Base-by-base conservation (phyloP, 768 basidiomycete genomes). In the Suillus cothurnatus region DNA sequence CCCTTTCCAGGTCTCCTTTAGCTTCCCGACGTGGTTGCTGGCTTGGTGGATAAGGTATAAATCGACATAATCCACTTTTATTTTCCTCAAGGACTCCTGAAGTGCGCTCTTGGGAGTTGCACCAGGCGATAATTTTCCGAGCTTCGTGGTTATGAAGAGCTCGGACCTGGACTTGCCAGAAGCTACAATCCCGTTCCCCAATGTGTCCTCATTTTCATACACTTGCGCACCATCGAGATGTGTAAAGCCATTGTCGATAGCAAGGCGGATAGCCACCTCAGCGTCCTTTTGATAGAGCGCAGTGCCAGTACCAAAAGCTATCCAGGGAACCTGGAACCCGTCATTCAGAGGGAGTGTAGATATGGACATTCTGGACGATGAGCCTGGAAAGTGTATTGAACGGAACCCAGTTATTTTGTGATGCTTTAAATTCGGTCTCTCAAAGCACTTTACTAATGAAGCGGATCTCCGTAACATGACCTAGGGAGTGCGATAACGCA, bases 161-260 rank as follows among this genome's bases (percentile, higher is more conserved):
- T 84, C 81, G 0, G 81, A 81, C 23, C 86, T 84, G 11, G 83
- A 72, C 68, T 82, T 85, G 31, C 82, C 81, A 4, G 85, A 82
- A 3, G 77, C 79, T 60, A 76, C 77, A 67, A 89, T 81, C 12
- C 84, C 87, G 17, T 72, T 78, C 0, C 85, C 87, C 21, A 88
- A 77, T 1, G 78, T 78, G 1, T 80, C 79, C 71, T 89, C 88
- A 66, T 90, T 90, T 9, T 63, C 64, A 72, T 90, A 90, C 60
- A 76, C 61, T 71, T 88, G 87, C 3, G 88, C 88, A n/a, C 86
- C 84, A 70, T 90, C 88, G 21, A 90, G 79, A 70, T 90, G 88
- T 15, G 78, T 85, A 69, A 88, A 81, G 3, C 85, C 85, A 55
- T 77, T 81, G n/a, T 81, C 77, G 61, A 90, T 84, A 23, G 89